phyloP scores from a whole-genome alignment of 495 filamentous ascomycete genomes.

The Pyronema domesticum region DNA sequence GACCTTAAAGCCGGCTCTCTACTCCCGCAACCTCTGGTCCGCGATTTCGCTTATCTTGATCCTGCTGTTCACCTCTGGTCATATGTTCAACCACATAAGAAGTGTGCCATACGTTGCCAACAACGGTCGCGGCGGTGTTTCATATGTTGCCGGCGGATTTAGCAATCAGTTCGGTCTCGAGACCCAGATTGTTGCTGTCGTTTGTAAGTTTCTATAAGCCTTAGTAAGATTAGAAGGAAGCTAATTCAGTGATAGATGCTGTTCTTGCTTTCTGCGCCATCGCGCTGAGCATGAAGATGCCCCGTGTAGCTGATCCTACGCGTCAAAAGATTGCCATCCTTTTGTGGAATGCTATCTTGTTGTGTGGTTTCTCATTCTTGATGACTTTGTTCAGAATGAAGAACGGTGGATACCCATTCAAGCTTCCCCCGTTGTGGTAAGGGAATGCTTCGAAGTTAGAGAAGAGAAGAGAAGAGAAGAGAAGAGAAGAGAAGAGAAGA shows the following conservation, averaged over 20 bases:
- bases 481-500: background rate
- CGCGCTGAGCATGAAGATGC: conserved; percentile 74
- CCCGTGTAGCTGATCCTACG: conserved; percentile 59
- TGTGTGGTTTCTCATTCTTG: conserved; percentile 80
- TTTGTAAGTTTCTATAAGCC: conserved; percentile 50
- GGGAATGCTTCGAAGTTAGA: background rate
- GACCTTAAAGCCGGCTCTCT: conserved; percentile 67
- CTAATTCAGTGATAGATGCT: conserved; percentile 44
- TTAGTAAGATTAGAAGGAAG: background rate
- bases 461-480: background rate
- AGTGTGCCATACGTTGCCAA: conserved; percentile 88
- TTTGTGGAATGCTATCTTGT: conserved; percentile 60
- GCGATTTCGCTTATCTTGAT: conserved; percentile 76
- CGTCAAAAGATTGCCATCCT: conserved; percentile 67
- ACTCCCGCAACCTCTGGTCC: conserved; percentile 87
- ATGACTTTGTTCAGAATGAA: conserved; percentile 86
- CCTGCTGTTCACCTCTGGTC: conserved; percentile 84
- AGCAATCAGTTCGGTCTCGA: conserved; percentile 91
- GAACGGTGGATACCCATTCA: conserved; percentile 91
- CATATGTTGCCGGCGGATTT: conserved; percentile 85
- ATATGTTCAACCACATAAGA: conserved; percentile 99
- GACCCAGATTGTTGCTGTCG: conserved; percentile 85
- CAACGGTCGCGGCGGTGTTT: conserved; percentile 69
- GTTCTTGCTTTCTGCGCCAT: conserved; percentile 84
- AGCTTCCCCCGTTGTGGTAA: conserved; percentile 68